Evolutionary conservation across 768 basidiomycete genomes (phyloP).

Genomic region (Boletus huronensis): DNA sequence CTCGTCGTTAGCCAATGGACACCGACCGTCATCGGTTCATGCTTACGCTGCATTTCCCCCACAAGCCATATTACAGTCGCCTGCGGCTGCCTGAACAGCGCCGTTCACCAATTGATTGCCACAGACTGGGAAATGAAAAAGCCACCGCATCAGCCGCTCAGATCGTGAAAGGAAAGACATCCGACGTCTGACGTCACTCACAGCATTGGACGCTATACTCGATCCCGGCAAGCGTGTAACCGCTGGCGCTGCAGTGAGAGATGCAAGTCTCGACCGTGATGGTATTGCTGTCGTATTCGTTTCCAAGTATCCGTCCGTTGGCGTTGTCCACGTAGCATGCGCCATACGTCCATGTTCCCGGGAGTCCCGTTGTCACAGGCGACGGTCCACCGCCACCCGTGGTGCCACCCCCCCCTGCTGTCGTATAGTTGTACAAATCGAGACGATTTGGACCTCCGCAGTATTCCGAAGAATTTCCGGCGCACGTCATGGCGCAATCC

Average conservation of each 20-base stretch:
- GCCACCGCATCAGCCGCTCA: neutral
- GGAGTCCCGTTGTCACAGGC: slow-evolving; percentile 11
- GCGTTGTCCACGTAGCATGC: slow-evolving; percentile 74
- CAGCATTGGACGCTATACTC: slow-evolving; percentile 59
- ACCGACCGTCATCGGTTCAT: neutral
- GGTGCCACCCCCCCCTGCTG: neutral
- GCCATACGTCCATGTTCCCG: slow-evolving; percentile 54
- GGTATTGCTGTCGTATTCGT: slow-evolving; percentile 35
- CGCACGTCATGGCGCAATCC: slow-evolving; percentile 46
- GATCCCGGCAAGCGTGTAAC: slow-evolving; percentile 64
- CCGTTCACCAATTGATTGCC: slow-evolving; percentile 62
- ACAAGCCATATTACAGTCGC: slow-evolving; percentile 72
- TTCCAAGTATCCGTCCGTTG: slow-evolving; percentile 55
- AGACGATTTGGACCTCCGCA: slow-evolving; percentile 68
- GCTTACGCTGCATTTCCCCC: slow-evolving; percentile 64
- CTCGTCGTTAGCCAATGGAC: neutral
- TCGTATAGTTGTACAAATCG: slow-evolving; percentile 18
- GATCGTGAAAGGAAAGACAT: neutral
- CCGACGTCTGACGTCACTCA: slow-evolving; percentile 29
- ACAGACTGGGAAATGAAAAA: slow-evolving; percentile 48
- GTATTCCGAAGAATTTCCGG: slow-evolving; percentile 43
- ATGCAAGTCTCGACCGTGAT: slow-evolving; percentile 67
- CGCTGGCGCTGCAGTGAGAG: slow-evolving; percentile 45
- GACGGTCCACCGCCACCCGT: slow-evolving; percentile 19
- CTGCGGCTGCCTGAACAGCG: slow-evolving; percentile 46